These are phyloP conservation scores for Colletotrichum spinosum DNA, from an alignment of 2,329 filamentous ascomycete species.

Conservation along the genomic window DNA sequence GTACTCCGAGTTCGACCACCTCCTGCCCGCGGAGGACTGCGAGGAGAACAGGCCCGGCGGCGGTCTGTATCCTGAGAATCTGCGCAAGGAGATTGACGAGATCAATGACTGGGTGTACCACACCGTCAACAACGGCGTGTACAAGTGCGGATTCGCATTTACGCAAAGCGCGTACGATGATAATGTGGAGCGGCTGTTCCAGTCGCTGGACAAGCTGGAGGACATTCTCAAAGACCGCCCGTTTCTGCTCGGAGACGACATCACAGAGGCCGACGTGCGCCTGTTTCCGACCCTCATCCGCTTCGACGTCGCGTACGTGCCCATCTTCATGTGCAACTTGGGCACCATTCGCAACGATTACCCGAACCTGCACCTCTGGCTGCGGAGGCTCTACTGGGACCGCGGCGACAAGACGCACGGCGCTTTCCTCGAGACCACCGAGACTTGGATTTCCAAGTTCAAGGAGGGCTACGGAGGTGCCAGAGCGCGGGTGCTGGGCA, in stretches of 20 bases:
- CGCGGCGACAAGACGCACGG: conserved; percentile 48
- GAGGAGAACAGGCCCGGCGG: conserved; percentile 62
- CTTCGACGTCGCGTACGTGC: conserved; percentile 77
- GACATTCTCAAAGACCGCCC: conserved; percentile 62
- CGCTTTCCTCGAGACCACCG: conserved; percentile 76
- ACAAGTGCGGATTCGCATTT: conserved; percentile 72
- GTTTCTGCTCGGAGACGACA: conserved; percentile 71
- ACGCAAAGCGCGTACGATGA: conserved; percentile 75
- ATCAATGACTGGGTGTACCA: conserved; percentile 77
- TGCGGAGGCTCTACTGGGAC: conserved; percentile 79
- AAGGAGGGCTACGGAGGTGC: conserved; percentile 44
- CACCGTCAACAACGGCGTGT: conserved; percentile 62
- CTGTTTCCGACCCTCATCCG: conserved; percentile 74
- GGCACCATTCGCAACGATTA: conserved; percentile 73
- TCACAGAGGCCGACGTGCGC: conserved; percentile 78
- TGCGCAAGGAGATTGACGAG: conserved; percentile 69
- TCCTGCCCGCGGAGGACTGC: conserved; percentile 63
- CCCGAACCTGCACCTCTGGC: conserved; percentile 75
- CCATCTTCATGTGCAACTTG: conserved; percentile 74
- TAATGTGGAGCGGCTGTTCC: conserved; percentile 70
- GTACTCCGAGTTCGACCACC: conserved; percentile 77
- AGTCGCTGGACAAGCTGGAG: conserved; percentile 73
- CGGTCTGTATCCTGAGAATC: conserved; percentile 67
- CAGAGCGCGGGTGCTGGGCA: conserved; percentile 42
- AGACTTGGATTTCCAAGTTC: conserved; percentile 61